phyloP scores from a whole-genome alignment of 2,329 filamentous ascomycete species.

The Aureobasidium uvarum region DNA sequence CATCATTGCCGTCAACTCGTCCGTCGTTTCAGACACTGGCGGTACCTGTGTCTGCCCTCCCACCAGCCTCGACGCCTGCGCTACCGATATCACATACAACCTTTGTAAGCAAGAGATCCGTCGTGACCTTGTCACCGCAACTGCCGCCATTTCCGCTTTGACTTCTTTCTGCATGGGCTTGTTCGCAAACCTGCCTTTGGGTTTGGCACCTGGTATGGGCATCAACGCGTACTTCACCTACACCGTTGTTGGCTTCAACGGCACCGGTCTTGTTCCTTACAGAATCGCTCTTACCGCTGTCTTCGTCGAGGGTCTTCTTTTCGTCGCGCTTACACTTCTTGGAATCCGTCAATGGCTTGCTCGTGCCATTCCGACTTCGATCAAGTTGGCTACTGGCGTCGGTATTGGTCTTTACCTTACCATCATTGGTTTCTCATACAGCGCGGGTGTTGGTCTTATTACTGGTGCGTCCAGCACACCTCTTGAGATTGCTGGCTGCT shows the following conservation, averaged over 20 bases:
- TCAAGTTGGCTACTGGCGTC: conserved; percentile 82
- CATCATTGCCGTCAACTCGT: conserved; percentile 65
- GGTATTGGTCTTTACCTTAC: conserved; percentile 83
- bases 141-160: conserved; percentile 76
- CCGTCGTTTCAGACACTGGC: conserved; percentile 68
- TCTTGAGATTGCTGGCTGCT: conserved; percentile 72
- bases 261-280: conserved; percentile 70
- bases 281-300: conserved; percentile 77
- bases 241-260: conserved; percentile 74
- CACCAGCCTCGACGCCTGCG: conserved; percentile 53
- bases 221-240: conserved; percentile 87
- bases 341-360: conserved; percentile 88
- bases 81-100: conserved; percentile 57
- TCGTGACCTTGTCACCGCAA: conserved; percentile 79
- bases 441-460: conserved; percentile 76
- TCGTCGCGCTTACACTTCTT: conserved; percentile 73
- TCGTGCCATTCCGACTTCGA: conserved; percentile 74
- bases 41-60: conserved; percentile 72
- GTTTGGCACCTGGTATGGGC: conserved; percentile 72
- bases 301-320: conserved; percentile 85
- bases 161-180: conserved; percentile 81
- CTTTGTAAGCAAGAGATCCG: conserved; percentile 64
- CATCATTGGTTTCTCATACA: conserved; percentile 73
- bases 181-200: conserved; percentile 62
- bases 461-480: conserved; percentile 68